phyloP scores from a whole-genome alignment of 495 filamentous ascomycete genomes.

The Delitschia confertaspora region DNA sequence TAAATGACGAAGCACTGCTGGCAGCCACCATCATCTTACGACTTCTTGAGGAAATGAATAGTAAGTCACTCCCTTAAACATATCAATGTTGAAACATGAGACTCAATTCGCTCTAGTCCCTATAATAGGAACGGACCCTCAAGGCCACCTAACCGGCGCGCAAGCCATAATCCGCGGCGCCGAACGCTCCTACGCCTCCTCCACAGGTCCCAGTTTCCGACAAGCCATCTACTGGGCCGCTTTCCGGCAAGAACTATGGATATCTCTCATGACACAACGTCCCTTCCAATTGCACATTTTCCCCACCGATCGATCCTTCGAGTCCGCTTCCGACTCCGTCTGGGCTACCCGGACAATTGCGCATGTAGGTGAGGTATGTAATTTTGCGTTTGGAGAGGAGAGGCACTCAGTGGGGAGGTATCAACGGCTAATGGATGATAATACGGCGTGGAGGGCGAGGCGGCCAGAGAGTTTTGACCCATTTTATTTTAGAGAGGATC shows the following conservation, averaged over 20 bases:
- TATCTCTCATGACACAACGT: conserved; percentile 22
- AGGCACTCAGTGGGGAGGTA: conserved; percentile 15
- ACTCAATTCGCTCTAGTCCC: conserved; percentile 5
- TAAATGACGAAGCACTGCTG: conserved; percentile 19
- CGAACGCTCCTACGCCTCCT: conserved; percentile 10
- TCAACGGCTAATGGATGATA: conserved; percentile 19
- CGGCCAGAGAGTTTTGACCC: conserved; percentile 19
- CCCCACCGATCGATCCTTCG: conserved; percentile 19
- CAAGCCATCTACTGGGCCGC: conserved; percentile 26
- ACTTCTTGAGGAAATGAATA: conserved; percentile 26
- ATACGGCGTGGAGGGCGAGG: conserved; percentile 11
- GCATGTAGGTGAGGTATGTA: conserved; percentile 20
- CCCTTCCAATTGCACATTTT: conserved; percentile 20
- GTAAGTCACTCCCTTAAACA: conserved; percentile 2
- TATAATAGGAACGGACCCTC: conserved; percentile 19
- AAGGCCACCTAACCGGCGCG: conserved; percentile 22
- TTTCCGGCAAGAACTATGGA: conserved; percentile 24
- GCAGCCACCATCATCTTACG: conserved; percentile 23
- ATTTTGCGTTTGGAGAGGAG: conserved; percentile 23
- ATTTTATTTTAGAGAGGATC: conserved; percentile 17
- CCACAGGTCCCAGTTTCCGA: conserved; percentile 14
- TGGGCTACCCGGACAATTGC: conserved; percentile 25
- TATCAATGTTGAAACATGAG: not conserved
- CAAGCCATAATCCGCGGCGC: conserved; percentile 24
- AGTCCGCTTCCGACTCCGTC: conserved; percentile 14